phyloP scores from a whole-genome alignment of 257 asterid genomes.

The Scutellaria galericulata region DNA sequence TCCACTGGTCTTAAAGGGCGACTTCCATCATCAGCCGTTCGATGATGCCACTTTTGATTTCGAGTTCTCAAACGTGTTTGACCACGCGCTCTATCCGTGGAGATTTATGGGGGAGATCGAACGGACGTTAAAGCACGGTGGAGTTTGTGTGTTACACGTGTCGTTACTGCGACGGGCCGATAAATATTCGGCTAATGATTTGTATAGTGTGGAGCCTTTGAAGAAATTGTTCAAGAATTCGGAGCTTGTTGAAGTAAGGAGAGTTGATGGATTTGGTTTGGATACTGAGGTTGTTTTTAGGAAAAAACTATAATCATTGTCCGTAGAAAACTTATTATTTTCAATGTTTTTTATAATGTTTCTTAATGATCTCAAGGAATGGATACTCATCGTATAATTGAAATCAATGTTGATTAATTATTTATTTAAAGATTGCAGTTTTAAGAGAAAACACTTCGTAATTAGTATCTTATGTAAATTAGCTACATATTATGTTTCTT shows the following conservation, averaged over 20 bases:
- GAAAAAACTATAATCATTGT: conserved; percentile 28
- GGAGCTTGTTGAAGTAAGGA: conserved; percentile 51
- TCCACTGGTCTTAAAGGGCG: neutral
- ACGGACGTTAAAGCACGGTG: conserved; percentile 69
- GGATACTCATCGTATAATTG: too few species aligned
- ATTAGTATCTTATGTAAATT: too few species aligned
- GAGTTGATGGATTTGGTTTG: conserved; percentile 74
- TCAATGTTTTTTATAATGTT: too few species aligned
- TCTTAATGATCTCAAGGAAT: too few species aligned
- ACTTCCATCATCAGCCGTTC: conserved; percentile 70
- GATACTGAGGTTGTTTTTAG: conserved; percentile 76
- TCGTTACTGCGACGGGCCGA: conserved; percentile 59
- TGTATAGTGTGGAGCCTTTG: conserved; percentile 70
- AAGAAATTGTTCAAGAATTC: conserved; percentile 63
- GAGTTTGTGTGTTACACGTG: conserved; percentile 77
- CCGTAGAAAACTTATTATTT: too few species aligned
- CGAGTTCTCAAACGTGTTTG: conserved; percentile 84
- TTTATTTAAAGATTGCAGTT: too few species aligned
- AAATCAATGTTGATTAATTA: too few species aligned
- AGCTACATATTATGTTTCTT: too few species aligned
- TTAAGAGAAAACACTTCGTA: too few species aligned
- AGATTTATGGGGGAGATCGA: conserved; percentile 73
- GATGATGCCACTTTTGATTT: conserved; percentile 61
- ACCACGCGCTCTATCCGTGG: conserved; percentile 79
- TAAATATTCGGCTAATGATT: conserved; percentile 77